phyloP scores from a whole-genome alignment of 352 stramenopile genomes.

The Phytopythium helicoides region DNA sequence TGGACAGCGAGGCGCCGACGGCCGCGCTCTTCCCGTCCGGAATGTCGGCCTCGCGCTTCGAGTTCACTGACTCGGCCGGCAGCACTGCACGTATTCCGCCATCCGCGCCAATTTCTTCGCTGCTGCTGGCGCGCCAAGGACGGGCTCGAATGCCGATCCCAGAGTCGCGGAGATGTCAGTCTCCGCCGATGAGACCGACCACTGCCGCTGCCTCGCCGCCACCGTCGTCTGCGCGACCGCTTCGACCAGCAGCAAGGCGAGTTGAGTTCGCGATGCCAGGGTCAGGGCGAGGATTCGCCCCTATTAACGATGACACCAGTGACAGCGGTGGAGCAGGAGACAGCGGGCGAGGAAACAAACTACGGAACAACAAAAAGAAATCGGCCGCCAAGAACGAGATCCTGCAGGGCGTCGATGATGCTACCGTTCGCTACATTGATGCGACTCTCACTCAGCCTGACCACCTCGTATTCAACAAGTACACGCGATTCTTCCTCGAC shows the following conservation, averaged over 20 bases:
- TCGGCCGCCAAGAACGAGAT: slow-evolving; percentile 24
- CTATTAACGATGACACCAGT: slow-evolving; percentile 11
- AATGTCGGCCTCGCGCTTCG: slow-evolving; percentile 3
- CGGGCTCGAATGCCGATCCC: neutral
- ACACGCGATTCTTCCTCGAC: slow-evolving; percentile 81
- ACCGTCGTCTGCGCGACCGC: neutral
- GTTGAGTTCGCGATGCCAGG: slow-evolving; percentile 25
- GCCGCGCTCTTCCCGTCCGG: slow-evolving; percentile 1
- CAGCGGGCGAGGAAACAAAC: slow-evolving; percentile 1
- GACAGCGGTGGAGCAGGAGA: slow-evolving; percentile 8
- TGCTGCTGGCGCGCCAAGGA: neutral
- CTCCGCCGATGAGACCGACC: neutral
- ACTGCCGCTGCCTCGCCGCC: neutral
- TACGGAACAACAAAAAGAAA: slow-evolving; percentile 12
- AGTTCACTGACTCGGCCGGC: slow-evolving; percentile 3
- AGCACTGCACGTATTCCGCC: neutral
- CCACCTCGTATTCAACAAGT: slow-evolving; percentile 71
- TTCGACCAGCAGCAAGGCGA: slow-evolving; percentile 9
- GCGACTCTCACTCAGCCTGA: slow-evolving; percentile 72
- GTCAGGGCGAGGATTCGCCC: slow-evolving; percentile 10
- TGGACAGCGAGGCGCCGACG: slow-evolving; percentile 5
- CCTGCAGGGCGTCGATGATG: slow-evolving; percentile 39
- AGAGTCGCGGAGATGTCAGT: neutral
- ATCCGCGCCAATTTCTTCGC: neutral
- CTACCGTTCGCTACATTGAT: slow-evolving; percentile 73